phyloP scores from a whole-genome alignment of 257 asterid species.

The Solanum phureja region DNA sequence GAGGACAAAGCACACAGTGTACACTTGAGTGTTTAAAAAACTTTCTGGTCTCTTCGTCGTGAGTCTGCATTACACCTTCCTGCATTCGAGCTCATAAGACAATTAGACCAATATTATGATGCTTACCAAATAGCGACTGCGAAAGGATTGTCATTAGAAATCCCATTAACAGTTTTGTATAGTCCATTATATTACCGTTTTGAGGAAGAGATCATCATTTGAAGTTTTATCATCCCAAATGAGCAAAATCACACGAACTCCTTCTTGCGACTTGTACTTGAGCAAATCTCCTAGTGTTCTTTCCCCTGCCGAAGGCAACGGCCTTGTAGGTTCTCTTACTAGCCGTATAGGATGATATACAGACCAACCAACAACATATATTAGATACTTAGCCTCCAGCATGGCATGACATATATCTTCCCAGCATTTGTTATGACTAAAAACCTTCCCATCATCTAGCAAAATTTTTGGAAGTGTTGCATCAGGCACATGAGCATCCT shows the following conservation, averaged over 20 bases:
- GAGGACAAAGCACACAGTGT: slow-evolving; percentile 81
- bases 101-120: not conserved
- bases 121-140: not conserved
- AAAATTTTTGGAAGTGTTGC: slow-evolving; percentile 48
- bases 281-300: slow-evolving; percentile 64
- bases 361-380: slow-evolving; percentile 72
- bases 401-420: slow-evolving; percentile 74
- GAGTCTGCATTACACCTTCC: slow-evolving; percentile 96
- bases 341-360: slow-evolving; percentile 51
- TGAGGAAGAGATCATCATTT: slow-evolving; percentile 61
- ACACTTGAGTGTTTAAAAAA: slow-evolving; percentile 92
- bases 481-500: slow-evolving; percentile 75
- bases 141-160: not conserved
- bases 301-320: slow-evolving; percentile 52
- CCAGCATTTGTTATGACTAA: slow-evolving; percentile 57
- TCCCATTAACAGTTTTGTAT: not conserved
- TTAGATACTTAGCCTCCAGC: slow-evolving; percentile 61
- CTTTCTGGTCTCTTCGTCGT: slow-evolving; percentile 88
- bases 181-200: slow-evolving; percentile 33
- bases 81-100: slow-evolving; percentile 16
- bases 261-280: slow-evolving; percentile 88
- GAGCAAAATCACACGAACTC: slow-evolving; percentile 81
- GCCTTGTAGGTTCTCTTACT: slow-evolving; percentile 64
- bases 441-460: slow-evolving; percentile 30
- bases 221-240: slow-evolving; percentile 99